Evolutionary conservation across 306 rosid species (phyloP), one percentile per base, ranked within the genome.

Genomic region (Morella rubra): DNA sequence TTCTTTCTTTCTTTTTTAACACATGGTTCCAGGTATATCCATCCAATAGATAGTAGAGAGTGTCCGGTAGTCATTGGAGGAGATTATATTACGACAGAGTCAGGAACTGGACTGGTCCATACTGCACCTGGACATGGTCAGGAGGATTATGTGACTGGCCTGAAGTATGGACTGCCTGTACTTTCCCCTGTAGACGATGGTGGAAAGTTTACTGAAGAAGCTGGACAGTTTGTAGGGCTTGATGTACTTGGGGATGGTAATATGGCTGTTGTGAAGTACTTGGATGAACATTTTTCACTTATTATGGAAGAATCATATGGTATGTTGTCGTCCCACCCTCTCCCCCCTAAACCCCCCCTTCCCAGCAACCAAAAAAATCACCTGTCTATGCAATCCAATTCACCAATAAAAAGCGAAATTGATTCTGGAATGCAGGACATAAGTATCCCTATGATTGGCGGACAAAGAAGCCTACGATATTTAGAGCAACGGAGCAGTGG

Each of bases 41-140:
- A 92, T 86, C 97, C 99, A 58, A 47, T 95, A 70, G 87, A 86
- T 78, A 71, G 82, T 56, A 91, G 84, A 85, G 92, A 92, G 81
- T 91, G 97, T 64, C 96, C 91, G 0, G 90, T 95, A 51, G 96
- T 95, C 58, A 56, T 89, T 68, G 99, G 97, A 77, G 99, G 99
- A 81, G 99, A 95, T 71, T 95, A 95, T 84, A 95, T 95, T 82
- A 90, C 97, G 27, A 95, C 91, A 51, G 98, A 91, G 76, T 83
- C 99, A 45, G 99, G 99, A 83, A 95, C 99, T 55, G 99, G 99
- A 71, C 86, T 95, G 77, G 99, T 95, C 81, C 99, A 95, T 87
- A 95, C 97, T 55, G 99, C 99, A 79, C 99, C 99, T 73, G 99
- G 99, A 64, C 99, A 95, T 82, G 99, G 99, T 74, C 99, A 92